Evolutionary conservation across 805 yeast genomes (phyloP).

Genomic region (Lipomyces yamadae): DNA sequence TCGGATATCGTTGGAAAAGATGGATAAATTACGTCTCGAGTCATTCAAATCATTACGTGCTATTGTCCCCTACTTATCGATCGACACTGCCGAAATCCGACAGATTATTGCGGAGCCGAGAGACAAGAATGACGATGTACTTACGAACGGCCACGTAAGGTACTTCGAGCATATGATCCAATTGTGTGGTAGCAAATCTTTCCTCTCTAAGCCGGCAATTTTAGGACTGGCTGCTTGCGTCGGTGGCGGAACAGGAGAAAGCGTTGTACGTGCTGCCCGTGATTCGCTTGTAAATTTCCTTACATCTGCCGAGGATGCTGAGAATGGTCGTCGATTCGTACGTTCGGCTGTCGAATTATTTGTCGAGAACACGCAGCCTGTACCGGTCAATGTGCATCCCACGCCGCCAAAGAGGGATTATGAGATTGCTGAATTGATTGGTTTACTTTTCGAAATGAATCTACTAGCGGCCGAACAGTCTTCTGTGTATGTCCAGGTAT

Average conservation of each 20-base stretch:
- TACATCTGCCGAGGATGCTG: conserved; percentile 5
- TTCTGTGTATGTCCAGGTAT: conserved; percentile 9
- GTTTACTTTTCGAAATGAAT: conserved; percentile 15
- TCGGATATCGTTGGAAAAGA: conserved; percentile 66
- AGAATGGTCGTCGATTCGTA: not conserved
- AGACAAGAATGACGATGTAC: not conserved
- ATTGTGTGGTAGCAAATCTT: not conserved
- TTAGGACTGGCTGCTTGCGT: conserved; percentile 26
- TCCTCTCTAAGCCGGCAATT: conserved; percentile 7
- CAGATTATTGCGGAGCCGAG: not conserved
- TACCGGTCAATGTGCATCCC: not conserved
- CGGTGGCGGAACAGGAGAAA: conserved; percentile 29
- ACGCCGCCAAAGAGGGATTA: conserved; percentile 18
- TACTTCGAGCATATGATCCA: conserved; percentile 13
- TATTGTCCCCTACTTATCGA: not conserved
- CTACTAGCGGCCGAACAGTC: conserved; percentile 4
- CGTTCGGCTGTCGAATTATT: conserved; percentile 10
- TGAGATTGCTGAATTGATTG: conserved; percentile 23
- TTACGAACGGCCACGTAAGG: not conserved
- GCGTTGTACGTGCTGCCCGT: conserved; percentile 31
- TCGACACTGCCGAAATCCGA: not conserved
- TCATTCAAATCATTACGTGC: conserved; percentile 50
- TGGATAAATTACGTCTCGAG: conserved; percentile 56
- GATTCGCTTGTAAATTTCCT: conserved; percentile 20
- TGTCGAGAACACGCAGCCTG: conserved; percentile 6